Conservation (phyloP, 306 rosid genomes). For the Vigna trinervia region DNA sequence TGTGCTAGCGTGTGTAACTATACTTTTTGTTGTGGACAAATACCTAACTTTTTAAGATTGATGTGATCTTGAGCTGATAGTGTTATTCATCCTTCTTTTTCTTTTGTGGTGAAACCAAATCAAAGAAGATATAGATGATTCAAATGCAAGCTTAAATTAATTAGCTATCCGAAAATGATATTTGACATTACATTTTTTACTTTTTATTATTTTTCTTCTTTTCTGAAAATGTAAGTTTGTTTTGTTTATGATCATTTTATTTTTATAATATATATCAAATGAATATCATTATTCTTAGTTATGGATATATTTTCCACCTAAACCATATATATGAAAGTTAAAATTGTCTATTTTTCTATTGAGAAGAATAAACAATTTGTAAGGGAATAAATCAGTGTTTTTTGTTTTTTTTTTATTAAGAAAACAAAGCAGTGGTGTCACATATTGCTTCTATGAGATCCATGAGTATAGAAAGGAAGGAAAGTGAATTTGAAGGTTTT, state of each 20-base stretch:
- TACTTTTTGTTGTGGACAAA: slow-evolving; percentile 41
- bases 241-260: too few relatives aligned
- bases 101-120: slow-evolving; percentile 5
- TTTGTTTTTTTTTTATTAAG: background rate
- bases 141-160: slow-evolving; percentile 22
- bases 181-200: too few relatives aligned
- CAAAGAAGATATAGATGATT: background rate
- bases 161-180: background rate
- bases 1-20: slow-evolving; percentile 42
- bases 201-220: too few relatives aligned
- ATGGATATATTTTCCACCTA: too few relatives aligned
- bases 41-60: slow-evolving; percentile 48
- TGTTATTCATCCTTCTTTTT: background rate
- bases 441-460: background rate
- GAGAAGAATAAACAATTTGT: background rate
- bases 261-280: too few relatives aligned
- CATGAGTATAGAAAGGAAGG: too few relatives aligned
- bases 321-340: too few relatives aligned
- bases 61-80: slow-evolving; percentile 15
- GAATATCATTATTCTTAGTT: too few relatives aligned
- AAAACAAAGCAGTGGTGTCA: background rate
- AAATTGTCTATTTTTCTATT: background rate
- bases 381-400: background rate
- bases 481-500: too few relatives aligned
- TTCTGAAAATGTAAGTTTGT: too few relatives aligned